Conservation (phyloP, 202 grass and related monocot genomes). For the Panicum hallii region DNA sequence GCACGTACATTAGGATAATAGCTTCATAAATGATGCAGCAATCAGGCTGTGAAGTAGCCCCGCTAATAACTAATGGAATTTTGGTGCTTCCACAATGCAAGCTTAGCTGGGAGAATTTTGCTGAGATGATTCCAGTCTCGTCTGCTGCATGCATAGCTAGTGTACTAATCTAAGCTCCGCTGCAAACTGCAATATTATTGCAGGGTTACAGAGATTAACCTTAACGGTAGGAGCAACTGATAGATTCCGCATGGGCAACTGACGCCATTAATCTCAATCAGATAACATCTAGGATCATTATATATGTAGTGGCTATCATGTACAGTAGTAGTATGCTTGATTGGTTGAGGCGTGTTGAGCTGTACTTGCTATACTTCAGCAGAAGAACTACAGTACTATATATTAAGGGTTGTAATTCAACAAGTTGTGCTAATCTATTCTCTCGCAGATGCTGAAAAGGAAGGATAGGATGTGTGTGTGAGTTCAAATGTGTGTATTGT, state of each 20-base stretch:
- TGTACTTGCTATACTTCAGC: too few species aligned
- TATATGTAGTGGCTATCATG: too few species aligned
- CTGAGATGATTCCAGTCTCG: neutral
- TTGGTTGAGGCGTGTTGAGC: too few species aligned
- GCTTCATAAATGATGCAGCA: conserved; percentile 26
- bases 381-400: too few species aligned
- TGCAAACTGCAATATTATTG: neutral
- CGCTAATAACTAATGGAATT: neutral
- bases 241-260: neutral
- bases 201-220: neutral
- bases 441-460: too few species aligned
- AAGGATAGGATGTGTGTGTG: too few species aligned
- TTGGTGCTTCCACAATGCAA: neutral
- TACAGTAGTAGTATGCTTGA: too few species aligned
- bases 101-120: neutral
- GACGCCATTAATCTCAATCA: neutral
- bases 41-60: conserved; percentile 28
- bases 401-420: too few species aligned
- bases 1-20: conserved; percentile 16
- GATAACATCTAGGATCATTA: too few species aligned
- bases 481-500: too few species aligned
- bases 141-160: neutral
- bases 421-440: too few species aligned
- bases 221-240: neutral
- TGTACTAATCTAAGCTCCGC: too few species aligned